Conservation (phyloP, 2,329 filamentous ascomycete genomes). For the Alternaria burnsii region DNA sequence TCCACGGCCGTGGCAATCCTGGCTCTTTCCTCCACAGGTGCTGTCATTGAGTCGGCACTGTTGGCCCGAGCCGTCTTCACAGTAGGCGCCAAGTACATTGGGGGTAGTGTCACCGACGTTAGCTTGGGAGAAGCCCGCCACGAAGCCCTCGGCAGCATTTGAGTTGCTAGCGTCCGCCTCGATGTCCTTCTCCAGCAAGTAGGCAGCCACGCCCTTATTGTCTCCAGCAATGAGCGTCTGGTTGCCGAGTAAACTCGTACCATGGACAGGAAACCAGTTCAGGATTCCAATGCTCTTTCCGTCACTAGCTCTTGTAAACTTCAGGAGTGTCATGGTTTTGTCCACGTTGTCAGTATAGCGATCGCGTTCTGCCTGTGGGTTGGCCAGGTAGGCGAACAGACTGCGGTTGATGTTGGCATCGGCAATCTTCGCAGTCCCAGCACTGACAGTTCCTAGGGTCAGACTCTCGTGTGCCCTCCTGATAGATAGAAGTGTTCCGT, state of each 20-base stretch:
- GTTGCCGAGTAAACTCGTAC: conserved; percentile 89
- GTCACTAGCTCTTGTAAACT: conserved; percentile 77
- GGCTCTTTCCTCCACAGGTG: conserved; percentile 78
- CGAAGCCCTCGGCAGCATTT: conserved; percentile 69
- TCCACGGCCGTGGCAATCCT: conserved; percentile 77
- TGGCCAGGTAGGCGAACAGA: conserved; percentile 85
- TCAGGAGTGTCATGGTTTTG: conserved; percentile 80
- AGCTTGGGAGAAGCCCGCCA: conserved; percentile 91
- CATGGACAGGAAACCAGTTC: conserved; percentile 92
- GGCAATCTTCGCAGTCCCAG: conserved; percentile 73
- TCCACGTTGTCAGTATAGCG: conserved; percentile 74
- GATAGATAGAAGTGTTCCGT: conserved; percentile 84
- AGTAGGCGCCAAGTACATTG: conserved; percentile 87
- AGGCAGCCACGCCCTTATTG: conserved; percentile 93
- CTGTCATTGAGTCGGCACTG: conserved; percentile 81
- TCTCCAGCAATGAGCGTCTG: conserved; percentile 93
- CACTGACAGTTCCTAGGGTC: conserved; percentile 72
- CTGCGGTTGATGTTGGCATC: conserved; percentile 91
- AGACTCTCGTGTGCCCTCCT: conserved; percentile 79
- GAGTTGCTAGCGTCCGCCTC: conserved; percentile 55
- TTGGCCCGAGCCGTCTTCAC: conserved; percentile 77
- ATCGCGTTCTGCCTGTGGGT: conserved; percentile 77
- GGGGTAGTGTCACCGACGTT: conserved; percentile 92
- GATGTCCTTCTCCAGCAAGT: conserved; percentile 79
- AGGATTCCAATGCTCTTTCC: conserved; percentile 80